A percentile compares a stretch with the other conserved stretches of the same genome.
These are phyloP conservation scores for Clonostachys sp. DNA, from an alignment of 2,329 filamentous ascomycete species.

Conservation along the genomic window DNA sequence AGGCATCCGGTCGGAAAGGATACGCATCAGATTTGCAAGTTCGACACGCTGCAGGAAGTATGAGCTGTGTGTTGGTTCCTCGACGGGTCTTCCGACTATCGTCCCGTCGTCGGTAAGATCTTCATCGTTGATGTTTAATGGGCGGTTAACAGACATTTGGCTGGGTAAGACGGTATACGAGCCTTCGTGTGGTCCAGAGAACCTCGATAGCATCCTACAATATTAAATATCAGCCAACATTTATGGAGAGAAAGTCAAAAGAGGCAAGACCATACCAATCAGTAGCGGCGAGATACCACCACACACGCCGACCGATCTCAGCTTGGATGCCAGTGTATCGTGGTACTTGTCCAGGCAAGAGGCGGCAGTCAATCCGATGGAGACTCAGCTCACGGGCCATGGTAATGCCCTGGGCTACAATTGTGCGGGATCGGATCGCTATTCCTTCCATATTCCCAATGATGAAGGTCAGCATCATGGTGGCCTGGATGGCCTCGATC, in stretches of 20 bases:
- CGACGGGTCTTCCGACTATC: conserved; percentile 15
- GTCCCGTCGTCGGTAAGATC: conserved; percentile 16
- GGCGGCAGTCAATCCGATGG: conserved; percentile 22
- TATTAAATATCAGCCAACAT: no score
- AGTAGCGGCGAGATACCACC: conserved; percentile 34
- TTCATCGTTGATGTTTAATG: conserved; percentile 33
- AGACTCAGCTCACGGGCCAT: conserved; percentile 17
- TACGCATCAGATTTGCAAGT: conserved; percentile 29
- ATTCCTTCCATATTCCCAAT: conserved; percentile 18
- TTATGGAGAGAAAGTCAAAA: no score
- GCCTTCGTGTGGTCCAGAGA: conserved; percentile 17
- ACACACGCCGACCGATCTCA: conserved; percentile 31
- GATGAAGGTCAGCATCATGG: conserved; percentile 15
- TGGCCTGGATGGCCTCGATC: conserved; percentile 15
- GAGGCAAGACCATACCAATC: conserved; percentile 26
- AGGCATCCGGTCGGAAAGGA: conserved; percentile 27
- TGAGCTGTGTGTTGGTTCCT: conserved; percentile 34
- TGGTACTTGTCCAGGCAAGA: no score
- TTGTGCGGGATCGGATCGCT: conserved; percentile 11
- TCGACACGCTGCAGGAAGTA: conserved; percentile 35
- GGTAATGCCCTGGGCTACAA: conserved; percentile 6
- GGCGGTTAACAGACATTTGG: conserved; percentile 31
- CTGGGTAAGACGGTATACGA: conserved; percentile 32
- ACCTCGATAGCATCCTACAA: background rate
- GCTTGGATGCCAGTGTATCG: conserved; percentile 9